Percentiles rank a stretch among this genome's conserved stretches.
phyloP scores from a whole-genome alignment of 768 basidiomycete genomes.

The Pluteus cervinus region DNA sequence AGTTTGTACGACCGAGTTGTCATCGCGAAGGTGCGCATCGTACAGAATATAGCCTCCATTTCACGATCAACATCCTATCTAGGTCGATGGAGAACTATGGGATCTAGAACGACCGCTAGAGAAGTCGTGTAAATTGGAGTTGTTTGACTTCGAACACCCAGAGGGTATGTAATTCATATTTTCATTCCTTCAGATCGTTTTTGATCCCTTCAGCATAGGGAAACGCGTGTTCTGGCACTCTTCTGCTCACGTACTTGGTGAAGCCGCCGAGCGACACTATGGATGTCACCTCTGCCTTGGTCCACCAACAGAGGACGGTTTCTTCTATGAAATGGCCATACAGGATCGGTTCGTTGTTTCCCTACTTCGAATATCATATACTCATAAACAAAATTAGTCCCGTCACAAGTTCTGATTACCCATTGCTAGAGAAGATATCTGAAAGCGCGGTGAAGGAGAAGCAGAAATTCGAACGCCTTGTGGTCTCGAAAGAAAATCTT shows the following conservation, averaged over 20 bases:
- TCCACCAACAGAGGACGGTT: conserved; percentile 95
- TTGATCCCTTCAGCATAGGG: conserved; percentile 35
- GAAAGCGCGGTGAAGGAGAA: conserved; percentile 92
- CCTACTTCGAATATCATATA: neutral
- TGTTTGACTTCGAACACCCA: conserved; percentile 89
- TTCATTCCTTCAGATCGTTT: neutral
- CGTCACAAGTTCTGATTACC: conserved; percentile 79
- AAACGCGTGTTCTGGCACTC: conserved; percentile 99
- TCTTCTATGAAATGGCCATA: conserved; percentile 99
- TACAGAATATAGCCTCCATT: too few species aligned
- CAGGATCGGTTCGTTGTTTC: conserved; percentile 59
- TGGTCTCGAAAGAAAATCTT: conserved; percentile 91
- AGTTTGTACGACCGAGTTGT: conserved; percentile 84
- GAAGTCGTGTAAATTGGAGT: conserved; percentile 66
- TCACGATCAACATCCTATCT: too few species aligned
- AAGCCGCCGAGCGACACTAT: conserved; percentile 93
- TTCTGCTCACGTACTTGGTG: conserved; percentile 95
- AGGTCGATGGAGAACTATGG: conserved; percentile 89
- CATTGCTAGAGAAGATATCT: conserved; percentile 80
- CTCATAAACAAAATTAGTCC: conserved; percentile 56
- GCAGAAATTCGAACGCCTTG: conserved; percentile 93
- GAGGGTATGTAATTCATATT: conserved; percentile 48
- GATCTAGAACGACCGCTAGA: conserved; percentile 96
- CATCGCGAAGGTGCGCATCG: conserved; percentile 74
- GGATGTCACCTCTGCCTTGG: conserved; percentile 97